Evolutionary conservation across 441 rosid species (phyloP).

Genomic region (Dalechampia spathulata): DNA sequence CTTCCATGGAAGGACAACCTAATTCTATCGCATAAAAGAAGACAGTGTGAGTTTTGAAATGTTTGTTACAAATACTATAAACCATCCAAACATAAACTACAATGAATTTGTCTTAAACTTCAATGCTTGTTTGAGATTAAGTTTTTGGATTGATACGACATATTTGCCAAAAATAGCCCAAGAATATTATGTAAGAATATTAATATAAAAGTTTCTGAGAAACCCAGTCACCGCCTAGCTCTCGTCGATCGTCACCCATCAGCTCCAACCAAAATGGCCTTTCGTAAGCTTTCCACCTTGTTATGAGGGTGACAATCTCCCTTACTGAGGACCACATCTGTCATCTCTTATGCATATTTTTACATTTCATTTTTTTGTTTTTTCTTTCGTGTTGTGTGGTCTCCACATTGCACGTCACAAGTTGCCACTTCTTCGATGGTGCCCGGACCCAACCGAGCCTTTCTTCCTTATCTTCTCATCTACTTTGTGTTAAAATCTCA

Average conservation of each 20-base stretch:
- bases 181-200: too few species aligned
- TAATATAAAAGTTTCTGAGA: too few species aligned
- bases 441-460: not conserved
- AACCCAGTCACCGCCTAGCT: slow-evolving; percentile 28
- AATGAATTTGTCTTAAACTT: too few species aligned
- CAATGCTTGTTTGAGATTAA: too few species aligned
- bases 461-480: slow-evolving; percentile 32
- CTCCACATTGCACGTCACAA: slow-evolving; percentile 21
- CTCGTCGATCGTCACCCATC: slow-evolving; percentile 15
- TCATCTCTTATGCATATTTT: not conserved
- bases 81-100: too few species aligned
- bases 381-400: slow-evolving; percentile 17
- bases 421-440: slow-evolving; percentile 1
- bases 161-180: too few species aligned
- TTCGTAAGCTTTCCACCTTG: slow-evolving; percentile 33
- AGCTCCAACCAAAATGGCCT: slow-evolving; percentile 21
- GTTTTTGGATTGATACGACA: too few species aligned
- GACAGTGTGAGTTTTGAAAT: too few species aligned
- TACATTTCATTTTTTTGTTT: not conserved
- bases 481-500: slow-evolving; percentile 5
- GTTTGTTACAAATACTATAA: too few species aligned
- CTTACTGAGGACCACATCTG: slow-evolving; percentile 19
- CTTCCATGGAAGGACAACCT: too few species aligned
- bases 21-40: too few species aligned
- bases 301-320: slow-evolving; percentile 27